phyloP scores from a whole-genome alignment of 495 filamentous ascomycete species.

The Podospora tetraspora region DNA sequence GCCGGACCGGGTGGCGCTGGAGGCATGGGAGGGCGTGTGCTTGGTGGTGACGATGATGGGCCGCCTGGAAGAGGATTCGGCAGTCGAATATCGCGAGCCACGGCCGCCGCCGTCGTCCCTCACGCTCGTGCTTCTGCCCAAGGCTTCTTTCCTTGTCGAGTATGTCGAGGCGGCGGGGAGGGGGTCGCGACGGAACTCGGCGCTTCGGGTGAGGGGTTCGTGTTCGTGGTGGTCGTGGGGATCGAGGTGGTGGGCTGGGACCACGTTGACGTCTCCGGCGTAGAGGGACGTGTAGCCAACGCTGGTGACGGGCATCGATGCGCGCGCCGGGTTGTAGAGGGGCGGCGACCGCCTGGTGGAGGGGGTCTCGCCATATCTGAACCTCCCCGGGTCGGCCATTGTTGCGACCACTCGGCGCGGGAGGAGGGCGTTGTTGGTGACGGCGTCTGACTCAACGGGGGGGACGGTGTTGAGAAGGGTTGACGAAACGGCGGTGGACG shows the following conservation, averaged over 20 bases:
- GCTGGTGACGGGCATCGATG: conserved; percentile 42
- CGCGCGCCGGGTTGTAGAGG: conserved; percentile 43
- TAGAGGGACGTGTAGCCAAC: conserved; percentile 39
- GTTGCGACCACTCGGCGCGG: conserved; percentile 3
- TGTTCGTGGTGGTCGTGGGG: conserved; percentile 20
- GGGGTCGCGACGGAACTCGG: conserved; percentile 28
- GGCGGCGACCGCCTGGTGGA: conserved; percentile 39
- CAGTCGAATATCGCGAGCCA: conserved; percentile 34
- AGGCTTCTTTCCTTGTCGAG: conserved; percentile 43
- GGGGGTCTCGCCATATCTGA: conserved; percentile 26
- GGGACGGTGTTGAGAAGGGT: not conserved
- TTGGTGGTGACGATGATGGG: conserved; percentile 48
- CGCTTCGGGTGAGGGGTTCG: conserved; percentile 24
- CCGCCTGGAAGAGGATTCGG: conserved; percentile 34
- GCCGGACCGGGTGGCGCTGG: conserved; percentile 27
- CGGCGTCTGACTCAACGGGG: conserved; percentile 5
- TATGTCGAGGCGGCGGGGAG: conserved; percentile 41
- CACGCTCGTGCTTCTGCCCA: conserved; percentile 36
- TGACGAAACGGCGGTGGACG: not conserved
- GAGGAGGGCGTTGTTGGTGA: not conserved
- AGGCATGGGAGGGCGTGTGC: conserved; percentile 16
- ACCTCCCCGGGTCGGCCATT: conserved; percentile 41
- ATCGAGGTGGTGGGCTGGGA: conserved; percentile 37
- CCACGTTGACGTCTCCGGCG: conserved; percentile 36
- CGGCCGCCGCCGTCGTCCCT: conserved; percentile 33